These are phyloP conservation scores for Rosa hybrid DNA, from an alignment of 331 rosid genomes.

Conservation along the genomic window DNA sequence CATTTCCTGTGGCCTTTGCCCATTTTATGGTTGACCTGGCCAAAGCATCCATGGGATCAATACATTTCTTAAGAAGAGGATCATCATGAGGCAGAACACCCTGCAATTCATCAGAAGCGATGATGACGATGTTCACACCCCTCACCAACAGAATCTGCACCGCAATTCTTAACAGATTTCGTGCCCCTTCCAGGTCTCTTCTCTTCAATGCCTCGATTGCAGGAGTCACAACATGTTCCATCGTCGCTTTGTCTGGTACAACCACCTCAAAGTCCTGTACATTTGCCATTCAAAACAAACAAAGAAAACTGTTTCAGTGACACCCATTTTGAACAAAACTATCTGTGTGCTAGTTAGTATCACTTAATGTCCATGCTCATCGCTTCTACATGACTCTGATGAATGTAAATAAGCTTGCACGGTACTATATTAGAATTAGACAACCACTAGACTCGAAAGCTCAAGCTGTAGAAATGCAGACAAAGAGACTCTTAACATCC, in stretches of 20 bases:
- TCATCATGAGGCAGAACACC: slow-evolving; percentile 68
- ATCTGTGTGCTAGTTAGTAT: not conserved
- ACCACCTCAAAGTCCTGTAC: slow-evolving; percentile 81
- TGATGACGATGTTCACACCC: slow-evolving; percentile 65
- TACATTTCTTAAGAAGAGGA: slow-evolving; percentile 76
- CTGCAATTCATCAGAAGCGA: slow-evolving; percentile 69
- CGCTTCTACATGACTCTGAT: not conserved
- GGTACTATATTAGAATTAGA: not conserved
- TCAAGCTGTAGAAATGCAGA: not conserved
- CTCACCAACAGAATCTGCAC: slow-evolving; percentile 63
- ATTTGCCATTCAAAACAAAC: slow-evolving; percentile 9
- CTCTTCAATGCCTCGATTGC: slow-evolving; percentile 63
- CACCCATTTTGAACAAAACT: not conserved
- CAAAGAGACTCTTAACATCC: not conserved
- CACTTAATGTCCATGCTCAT: not conserved
- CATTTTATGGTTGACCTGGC: slow-evolving; percentile 73
- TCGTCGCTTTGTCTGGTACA: slow-evolving; percentile 60
- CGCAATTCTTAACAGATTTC: slow-evolving; percentile 66
- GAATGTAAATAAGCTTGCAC: not conserved
- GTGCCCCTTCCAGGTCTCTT: slow-evolving; percentile 71
- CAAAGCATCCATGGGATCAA: slow-evolving; percentile 79
- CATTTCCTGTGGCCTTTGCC: slow-evolving; percentile 51
- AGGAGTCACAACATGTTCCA: slow-evolving; percentile 66
- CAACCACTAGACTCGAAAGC: not conserved
- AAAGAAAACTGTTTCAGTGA: not conserved